Base-by-base conservation (phyloP, 2,329 filamentous ascomycete genomes). In the Lasiodiplodia hormozganensis region DNA sequence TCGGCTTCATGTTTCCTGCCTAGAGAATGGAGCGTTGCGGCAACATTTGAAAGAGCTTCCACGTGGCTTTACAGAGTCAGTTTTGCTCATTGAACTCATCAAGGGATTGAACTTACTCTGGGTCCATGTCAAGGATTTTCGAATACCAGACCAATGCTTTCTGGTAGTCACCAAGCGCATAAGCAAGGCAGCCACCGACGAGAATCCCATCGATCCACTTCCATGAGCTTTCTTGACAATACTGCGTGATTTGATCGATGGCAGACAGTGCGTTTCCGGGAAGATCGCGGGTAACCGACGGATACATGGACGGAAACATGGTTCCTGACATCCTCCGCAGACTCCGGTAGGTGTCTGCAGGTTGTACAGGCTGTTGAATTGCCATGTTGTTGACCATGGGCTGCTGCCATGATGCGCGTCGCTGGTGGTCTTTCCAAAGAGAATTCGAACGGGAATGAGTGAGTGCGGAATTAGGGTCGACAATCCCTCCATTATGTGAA, bases 11-110 rank as follows among this genome's bases (percentile, higher is more conserved):
- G 87, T 69, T 91, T 91, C 69, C 91, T 89, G 70, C 93, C 90
- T 11, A 98, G 86, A 68, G 94, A 94, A 72, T 97, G 89, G 28
- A 97, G 83, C 1, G 95, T 94, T 25, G 95, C 95, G 25, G 95
- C 96, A 70, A 96, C 88, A 77, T 98, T 98, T 25, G 95, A 97
- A 53, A 96, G 90, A 25, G 95, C 94, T 82, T 99, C 96, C 60
- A 97, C 91, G 77, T 97, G 93, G 74, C 90, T 93, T 74, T 70
- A 69, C 16, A 62, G n/a, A 6, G 69, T 76, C 65, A 77, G 74
- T 51, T 65, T 23, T 31, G 14, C 6, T 18, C 43, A 52, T 21
- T 23, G 18, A 11, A 36, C 5, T n/a, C 28, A 51, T 18, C 10
- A 28, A 36, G 12, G 25, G 68, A 36, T 5, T 54, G 58, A 47